Base-by-base conservation (phyloP, 352 stramenopile species). In the Phytopythium cucurbitacearum region DNA sequence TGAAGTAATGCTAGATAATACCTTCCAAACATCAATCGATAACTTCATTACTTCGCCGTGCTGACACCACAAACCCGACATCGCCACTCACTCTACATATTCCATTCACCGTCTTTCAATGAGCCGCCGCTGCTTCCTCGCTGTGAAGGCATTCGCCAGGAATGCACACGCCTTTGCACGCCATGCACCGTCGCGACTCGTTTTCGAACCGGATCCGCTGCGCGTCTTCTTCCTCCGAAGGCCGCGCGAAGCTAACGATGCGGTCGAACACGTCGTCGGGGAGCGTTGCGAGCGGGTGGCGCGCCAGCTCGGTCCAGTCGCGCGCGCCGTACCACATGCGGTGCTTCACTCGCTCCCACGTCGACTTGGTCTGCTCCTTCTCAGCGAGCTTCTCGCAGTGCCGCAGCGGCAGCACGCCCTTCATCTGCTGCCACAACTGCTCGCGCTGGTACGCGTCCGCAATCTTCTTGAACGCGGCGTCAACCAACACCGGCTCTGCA, bases 141-240 rank as follows among this genome's bases (percentile, higher is more conserved):
- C 37, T 15, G 21, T 12, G 39, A 38, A 10, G 16, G 38, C 48
- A 53, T 13, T 53, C 48, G 0, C 48, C 48, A 7, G 38, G 48
- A 37, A 53, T 53, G 16, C 48, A 53, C 37, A 48, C 10, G 42
- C 57, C n/a, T 57, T 59, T 15, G 49, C 54, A 57, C 60, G 11
- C 0, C 15, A 55, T 28, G 41, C 53, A 66, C 10, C 52, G 13
- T 4, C 51, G 51, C 12, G 41, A 40, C 3, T 57, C 51, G 16
- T 49, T 40, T 15, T 43, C 40, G 51, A 49, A 43, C n/a, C 41
- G 41, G 40, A 57, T 47, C 13, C 50, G 28, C 1, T 13, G 40
- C n/a, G 51, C 51, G 1, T 57, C 51, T 16, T 57, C 51, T 16
- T 47, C 51, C 35, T 50, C 34, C 3, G 51, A 48, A 8, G 42